Conservation (phyloP, 106 monocot species). For the Gastrodia elata region DNA sequence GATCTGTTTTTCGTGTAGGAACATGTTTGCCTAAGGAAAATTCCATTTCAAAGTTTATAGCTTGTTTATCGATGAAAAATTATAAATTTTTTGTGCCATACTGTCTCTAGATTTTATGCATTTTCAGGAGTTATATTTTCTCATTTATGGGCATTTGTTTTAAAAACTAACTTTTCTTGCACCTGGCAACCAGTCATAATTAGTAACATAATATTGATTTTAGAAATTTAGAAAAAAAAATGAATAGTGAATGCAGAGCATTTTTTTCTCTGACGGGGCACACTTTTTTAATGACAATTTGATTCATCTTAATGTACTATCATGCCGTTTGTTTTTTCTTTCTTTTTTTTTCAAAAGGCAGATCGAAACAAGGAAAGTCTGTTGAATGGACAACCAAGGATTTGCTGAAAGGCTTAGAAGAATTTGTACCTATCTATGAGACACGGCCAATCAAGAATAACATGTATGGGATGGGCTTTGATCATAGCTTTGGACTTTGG, state of each 20-base stretch:
- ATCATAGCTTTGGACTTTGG: constrained; percentile 91
- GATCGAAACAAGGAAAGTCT: constrained; percentile 72
- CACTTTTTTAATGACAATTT: background rate
- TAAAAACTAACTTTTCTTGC: background rate
- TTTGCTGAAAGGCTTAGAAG: constrained; percentile 68
- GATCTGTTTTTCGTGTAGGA: background rate
- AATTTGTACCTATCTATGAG: constrained; percentile 80
- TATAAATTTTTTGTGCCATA: background rate
- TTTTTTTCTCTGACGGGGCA: background rate
- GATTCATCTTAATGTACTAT: background rate
- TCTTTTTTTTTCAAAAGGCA: constrained; percentile 63
- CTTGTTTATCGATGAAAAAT: background rate
- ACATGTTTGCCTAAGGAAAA: background rate
- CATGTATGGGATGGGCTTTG: constrained; percentile 89
- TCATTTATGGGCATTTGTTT: background rate
- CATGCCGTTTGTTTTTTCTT: background rate
- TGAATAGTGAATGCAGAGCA: background rate
- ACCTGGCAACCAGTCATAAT: background rate
- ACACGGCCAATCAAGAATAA: constrained; percentile 85
- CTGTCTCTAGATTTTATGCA: background rate
- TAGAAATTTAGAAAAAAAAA: background rate
- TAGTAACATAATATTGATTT: background rate
- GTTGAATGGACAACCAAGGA: constrained; percentile 74
- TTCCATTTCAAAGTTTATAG: background rate
- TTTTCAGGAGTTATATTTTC: background rate